Percentiles rank a stretch among this genome's conserved stretches.
Evolutionary conservation across 495 filamentous ascomycete genomes (phyloP).

Genomic region (Xylaria grammica): DNA sequence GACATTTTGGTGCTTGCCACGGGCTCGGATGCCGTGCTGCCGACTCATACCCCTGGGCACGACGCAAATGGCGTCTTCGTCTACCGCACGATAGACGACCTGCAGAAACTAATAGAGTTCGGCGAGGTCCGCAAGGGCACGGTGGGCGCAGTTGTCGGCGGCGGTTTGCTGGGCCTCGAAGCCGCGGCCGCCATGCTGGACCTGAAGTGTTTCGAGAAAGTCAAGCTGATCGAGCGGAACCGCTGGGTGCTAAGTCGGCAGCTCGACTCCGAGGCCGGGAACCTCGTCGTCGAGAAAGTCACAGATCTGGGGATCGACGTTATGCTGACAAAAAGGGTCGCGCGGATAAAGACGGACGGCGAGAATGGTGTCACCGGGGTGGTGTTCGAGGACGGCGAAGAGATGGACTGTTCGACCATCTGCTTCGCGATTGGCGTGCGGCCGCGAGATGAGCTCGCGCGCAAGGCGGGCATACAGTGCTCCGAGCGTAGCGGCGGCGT

Average conservation of each 20-base stretch:
- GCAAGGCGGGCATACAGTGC: conserved; percentile 72
- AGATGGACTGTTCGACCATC: conserved; percentile 80
- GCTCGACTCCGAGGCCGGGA: conserved; percentile 83
- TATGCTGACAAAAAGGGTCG: conserved; percentile 77
- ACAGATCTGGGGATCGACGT: conserved; percentile 82
- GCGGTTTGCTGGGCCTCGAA: conserved; percentile 87
- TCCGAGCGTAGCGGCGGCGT: conserved; percentile 79
- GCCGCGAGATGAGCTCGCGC: conserved; percentile 81
- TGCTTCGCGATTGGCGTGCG: conserved; percentile 94
- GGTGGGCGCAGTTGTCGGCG: conserved; percentile 84
- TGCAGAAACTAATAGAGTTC: conserved; percentile 81
- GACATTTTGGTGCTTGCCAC: conserved; percentile 91
- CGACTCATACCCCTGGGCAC: conserved; percentile 78
- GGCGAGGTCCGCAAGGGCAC: conserved; percentile 68
- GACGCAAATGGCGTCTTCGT: conserved; percentile 91
- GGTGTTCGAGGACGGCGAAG: conserved; percentile 80
- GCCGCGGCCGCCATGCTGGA: conserved; percentile 97
- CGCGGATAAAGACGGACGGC: conserved; percentile 68
- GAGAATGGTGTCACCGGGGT: conserved; percentile 75
- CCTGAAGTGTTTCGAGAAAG: conserved; percentile 73
- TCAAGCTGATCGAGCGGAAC: conserved; percentile 88
- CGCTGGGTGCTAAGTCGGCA: conserved; percentile 88
- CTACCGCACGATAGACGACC: conserved; percentile 88
- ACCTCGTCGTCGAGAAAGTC: conserved; percentile 85
- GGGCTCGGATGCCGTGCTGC: conserved; percentile 87